A percentile compares a stretch with the other conserved stretches of the same genome.
These are phyloP conservation scores for Fusarium protoensiforme DNA, from an alignment of 2,329 filamentous ascomycete genomes.

Conservation along the genomic window DNA sequence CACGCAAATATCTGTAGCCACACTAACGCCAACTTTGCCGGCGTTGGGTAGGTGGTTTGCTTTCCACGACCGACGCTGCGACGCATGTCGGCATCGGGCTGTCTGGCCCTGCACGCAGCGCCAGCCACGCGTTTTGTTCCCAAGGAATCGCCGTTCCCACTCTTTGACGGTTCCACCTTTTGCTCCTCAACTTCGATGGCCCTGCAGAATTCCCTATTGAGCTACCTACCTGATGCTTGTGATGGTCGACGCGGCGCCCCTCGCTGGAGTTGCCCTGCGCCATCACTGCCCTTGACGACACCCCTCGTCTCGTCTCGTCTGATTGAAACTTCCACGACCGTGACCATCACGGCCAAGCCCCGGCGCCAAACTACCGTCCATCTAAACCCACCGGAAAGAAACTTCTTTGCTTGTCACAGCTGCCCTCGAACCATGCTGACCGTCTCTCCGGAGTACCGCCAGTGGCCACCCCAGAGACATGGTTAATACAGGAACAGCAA, in stretches of 20 bases:
- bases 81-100: conserved; percentile 5
- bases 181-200: conserved; percentile 8
- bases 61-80: conserved; percentile 5
- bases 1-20: conserved; percentile 9
- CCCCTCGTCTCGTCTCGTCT: conserved; percentile 29
- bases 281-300: conserved; percentile 31
- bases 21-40: conserved; percentile 16
- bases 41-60: conserved; percentile 6
- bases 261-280: conserved; percentile 33
- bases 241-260: conserved; percentile 10
- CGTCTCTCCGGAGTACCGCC: conserved; percentile 8
- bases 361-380: conserved; percentile 19
- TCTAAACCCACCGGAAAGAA: conserved; percentile 15
- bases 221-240: conserved; percentile 12
- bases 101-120: conserved; percentile 18
- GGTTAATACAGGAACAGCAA: not conserved
- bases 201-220: conserved; percentile 22
- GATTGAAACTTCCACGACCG: conserved; percentile 30
- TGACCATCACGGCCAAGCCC: conserved; percentile 11
- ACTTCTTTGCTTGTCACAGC: conserved; percentile 13
- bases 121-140: conserved; percentile 12
- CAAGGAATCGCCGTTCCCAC: conserved; percentile 26
- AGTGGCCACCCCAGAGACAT: conserved; percentile 12
- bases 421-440: conserved; percentile 14
- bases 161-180: conserved; percentile 25